Evolutionary conservation across 2,329 filamentous ascomycete genomes (phyloP), one percentile per base, ranked within the genome.

Genomic region (Colletotrichum liriopes): DNA sequence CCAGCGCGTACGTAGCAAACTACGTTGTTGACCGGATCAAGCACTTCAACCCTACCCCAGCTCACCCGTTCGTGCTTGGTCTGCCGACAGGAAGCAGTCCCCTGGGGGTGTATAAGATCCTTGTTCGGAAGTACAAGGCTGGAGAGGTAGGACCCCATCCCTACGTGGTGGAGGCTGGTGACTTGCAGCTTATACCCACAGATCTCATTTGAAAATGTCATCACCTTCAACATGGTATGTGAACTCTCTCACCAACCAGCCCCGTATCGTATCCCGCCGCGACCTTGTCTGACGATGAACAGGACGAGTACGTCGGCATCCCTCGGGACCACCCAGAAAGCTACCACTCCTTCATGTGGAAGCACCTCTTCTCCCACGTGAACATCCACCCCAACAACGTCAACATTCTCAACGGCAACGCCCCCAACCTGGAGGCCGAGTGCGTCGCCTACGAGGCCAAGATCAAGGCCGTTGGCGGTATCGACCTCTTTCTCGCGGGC

Each of bases 331-430:
- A 97, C 80, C 91, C 93, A 16, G 92, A 96, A 81, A 94, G 92
- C 78, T 97, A 97, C 83, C 94, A 97, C 85, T 93, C 92, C 75
- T 97, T 96, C 86, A 96, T 97, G 94, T 97, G 95, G 89, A 94
- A 93, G 83, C 89, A 96, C 84, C 94, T 97, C 87, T 97, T 97
- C 86, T 94, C 93, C 54, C 94, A 90, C 76, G 92, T 96, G 77
- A 93, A 97, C 79, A 92, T 96, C 76, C 89, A 91, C 75, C 94
- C 94, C 6, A 88, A 89, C 78, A 95, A 96, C 80, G 94, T 96
- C 79, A 92, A 97, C 83, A 94, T 96, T 78, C 89, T 96, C 49
- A 90, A 96, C 79, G 94, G 94, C 78, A 96, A 95, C 79, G 93
- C 93, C 0, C 84, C 88, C 18, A 93, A 94, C 79, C 89, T 94